Evolutionary conservation across 805 yeast genomes (phyloP).

Genomic region (Saturnispora hagleri): DNA sequence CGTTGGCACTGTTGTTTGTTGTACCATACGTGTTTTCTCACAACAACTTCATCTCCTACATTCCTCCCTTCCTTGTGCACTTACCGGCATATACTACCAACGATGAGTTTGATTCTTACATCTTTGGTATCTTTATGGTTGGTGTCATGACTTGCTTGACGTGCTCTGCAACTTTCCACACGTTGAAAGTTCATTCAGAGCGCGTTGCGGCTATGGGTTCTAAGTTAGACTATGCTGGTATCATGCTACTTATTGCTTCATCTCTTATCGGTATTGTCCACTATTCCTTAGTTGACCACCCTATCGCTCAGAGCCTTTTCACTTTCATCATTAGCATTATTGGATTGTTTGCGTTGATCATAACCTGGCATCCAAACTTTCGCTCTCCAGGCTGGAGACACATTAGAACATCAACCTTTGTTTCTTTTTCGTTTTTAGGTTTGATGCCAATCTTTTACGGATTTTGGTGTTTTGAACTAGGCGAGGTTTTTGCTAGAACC

Average conservation of each 20-base stretch:
- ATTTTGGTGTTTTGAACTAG: constrained; percentile 36
- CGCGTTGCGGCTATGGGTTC: constrained; percentile 36
- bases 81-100: constrained; percentile 22
- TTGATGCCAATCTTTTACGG: constrained; percentile 60
- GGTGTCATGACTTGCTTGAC: constrained; percentile 39
- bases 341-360: constrained; percentile 52
- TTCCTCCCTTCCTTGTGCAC: constrained; percentile 20
- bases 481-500: constrained; percentile 40
- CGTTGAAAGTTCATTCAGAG: constrained; percentile 41
- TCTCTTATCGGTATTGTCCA: constrained; percentile 33
- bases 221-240: constrained; percentile 47
- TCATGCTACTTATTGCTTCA: constrained; percentile 40
- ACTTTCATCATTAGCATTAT: constrained; percentile 38
- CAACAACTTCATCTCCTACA: constrained; percentile 13
- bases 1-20: constrained; percentile 14
- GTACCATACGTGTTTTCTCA: constrained; percentile 20
- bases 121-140: constrained; percentile 35
- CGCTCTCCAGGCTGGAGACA: constrained; percentile 67
- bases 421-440: constrained; percentile 72
- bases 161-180: constrained; percentile 43
- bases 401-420: constrained; percentile 68
- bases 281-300: constrained; percentile 38
- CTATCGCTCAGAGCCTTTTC: constrained; percentile 29
- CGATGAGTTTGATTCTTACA: constrained; percentile 29
- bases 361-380: constrained; percentile 59